These are phyloP conservation scores for Penicillium paradoxum DNA, from an alignment of 495 filamentous ascomycete genomes.

Conservation along the genomic window DNA sequence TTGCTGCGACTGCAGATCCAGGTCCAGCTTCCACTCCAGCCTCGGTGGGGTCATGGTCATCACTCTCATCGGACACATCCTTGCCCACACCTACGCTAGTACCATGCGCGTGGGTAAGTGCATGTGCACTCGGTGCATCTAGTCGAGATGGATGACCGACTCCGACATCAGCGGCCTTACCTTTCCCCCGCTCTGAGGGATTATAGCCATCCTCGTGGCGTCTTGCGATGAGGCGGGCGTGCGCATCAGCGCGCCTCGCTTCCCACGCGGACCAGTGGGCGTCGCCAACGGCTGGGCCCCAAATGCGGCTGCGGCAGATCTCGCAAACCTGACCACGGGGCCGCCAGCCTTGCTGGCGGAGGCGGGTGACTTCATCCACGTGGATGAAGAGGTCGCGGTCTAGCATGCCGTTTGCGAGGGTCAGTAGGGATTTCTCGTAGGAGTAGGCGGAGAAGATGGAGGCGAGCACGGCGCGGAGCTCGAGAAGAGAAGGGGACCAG, in stretches of 20 bases:
- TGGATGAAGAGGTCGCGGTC: conserved; percentile 87
- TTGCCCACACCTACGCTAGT: background rate
- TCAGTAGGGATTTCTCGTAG: conserved; percentile 83
- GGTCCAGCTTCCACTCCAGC: background rate
- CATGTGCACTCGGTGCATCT: conserved; percentile 13
- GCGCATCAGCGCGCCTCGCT: conserved; percentile 48
- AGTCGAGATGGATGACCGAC: conserved; percentile 15
- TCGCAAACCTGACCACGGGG: conserved; percentile 83
- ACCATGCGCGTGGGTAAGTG: conserved; percentile 8
- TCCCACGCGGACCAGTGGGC: conserved; percentile 80
- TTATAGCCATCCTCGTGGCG: conserved; percentile 27
- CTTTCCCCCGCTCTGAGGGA: conserved; percentile 35
- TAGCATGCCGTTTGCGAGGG: conserved; percentile 77
- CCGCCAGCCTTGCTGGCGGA: conserved; percentile 86
- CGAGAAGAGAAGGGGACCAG: conserved; percentile 79
- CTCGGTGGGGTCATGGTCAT: conserved; percentile 14
- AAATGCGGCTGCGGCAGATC: conserved; percentile 73
- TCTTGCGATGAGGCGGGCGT: conserved; percentile 30
- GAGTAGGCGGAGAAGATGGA: conserved; percentile 93
- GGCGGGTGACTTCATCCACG: conserved; percentile 65
- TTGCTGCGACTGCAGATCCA: background rate
- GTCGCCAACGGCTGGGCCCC: conserved; percentile 82
- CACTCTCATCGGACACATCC: background rate
- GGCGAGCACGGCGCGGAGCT: conserved; percentile 75
- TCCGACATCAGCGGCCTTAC: conserved; percentile 35